A percentile compares a stretch with the other conserved stretches of the same genome.
phyloP scores from a whole-genome alignment of 2,329 filamentous ascomycete genomes.

The Penicillium sclerotiorum region DNA sequence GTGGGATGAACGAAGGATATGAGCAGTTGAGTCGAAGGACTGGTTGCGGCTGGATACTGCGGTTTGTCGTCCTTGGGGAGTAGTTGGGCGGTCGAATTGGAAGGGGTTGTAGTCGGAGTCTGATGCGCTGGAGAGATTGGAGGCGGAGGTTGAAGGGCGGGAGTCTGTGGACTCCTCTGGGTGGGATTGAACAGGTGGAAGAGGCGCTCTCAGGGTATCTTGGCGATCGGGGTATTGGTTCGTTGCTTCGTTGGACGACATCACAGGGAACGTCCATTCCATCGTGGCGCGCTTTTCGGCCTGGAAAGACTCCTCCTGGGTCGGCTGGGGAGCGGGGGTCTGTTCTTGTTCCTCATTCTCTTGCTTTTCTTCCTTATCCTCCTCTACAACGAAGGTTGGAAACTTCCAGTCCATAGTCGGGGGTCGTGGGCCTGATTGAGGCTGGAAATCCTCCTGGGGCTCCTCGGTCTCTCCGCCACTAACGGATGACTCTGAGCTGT shows the following conservation, averaged over 20 bases:
- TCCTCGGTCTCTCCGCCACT: slow-evolving; percentile 31
- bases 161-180: slow-evolving; percentile 34
- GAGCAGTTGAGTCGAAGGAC: background rate
- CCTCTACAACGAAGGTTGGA: slow-evolving; percentile 34
- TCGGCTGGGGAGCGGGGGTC: slow-evolving; percentile 1
- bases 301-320: slow-evolving; percentile 25
- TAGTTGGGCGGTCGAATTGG: slow-evolving; percentile 41
- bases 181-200: slow-evolving; percentile 17
- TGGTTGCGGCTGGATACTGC: background rate
- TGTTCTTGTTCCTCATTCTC: slow-evolving; percentile 13
- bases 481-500: slow-evolving; percentile 35
- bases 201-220: slow-evolving; percentile 37
- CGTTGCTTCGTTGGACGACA: slow-evolving; percentile 27
- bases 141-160: slow-evolving; percentile 43
- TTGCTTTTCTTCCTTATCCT: slow-evolving; percentile 19
- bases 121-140: slow-evolving; percentile 35
- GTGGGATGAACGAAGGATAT: background rate
- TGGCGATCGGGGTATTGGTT: slow-evolving; percentile 21
- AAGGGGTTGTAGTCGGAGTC: slow-evolving; percentile 48
- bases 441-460: slow-evolving; percentile 30
- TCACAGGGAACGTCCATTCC: slow-evolving; percentile 59
- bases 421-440: slow-evolving; percentile 42
- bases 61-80: slow-evolving; percentile 19
- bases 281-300: slow-evolving; percentile 46
- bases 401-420: slow-evolving; percentile 54